Conservation (phyloP, 2,329 filamentous ascomycete genomes). For the Xylaria sp. region DNA sequence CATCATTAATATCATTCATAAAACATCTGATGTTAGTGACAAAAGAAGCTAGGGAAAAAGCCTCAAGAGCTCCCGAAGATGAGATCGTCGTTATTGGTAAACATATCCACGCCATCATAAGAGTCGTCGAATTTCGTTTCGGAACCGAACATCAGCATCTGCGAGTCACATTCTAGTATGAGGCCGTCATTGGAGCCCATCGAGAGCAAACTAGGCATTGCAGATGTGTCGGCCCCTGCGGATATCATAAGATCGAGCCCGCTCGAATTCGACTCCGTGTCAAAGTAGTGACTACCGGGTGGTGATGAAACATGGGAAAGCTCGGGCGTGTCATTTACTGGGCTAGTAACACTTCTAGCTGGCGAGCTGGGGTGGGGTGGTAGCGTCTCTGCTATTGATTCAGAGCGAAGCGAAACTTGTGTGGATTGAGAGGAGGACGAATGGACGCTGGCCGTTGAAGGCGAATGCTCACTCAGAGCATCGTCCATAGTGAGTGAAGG, state of each 20-base stretch:
- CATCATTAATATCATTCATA: constrained; percentile 7
- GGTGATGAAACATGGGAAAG: constrained; percentile 71
- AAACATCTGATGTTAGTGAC: constrained; percentile 1
- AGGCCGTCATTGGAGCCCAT: constrained; percentile 57
- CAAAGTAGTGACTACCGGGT: constrained; percentile 59
- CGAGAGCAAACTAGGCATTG: constrained; percentile 47
- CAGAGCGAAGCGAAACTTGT: constrained; percentile 50
- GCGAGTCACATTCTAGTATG: constrained; percentile 58
- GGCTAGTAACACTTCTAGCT: constrained; percentile 60
- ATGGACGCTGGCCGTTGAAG: constrained; percentile 56
- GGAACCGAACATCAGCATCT: constrained; percentile 58
- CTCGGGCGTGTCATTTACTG: constrained; percentile 67
- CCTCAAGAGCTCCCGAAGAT: constrained; percentile 57
- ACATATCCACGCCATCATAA: constrained; percentile 61
- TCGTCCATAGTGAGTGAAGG: constrained; percentile 47
- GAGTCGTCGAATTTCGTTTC: constrained; percentile 64
- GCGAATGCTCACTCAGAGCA: constrained; percentile 52
- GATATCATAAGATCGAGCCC: constrained; percentile 47
- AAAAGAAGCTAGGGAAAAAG: not conserved
- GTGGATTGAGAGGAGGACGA: constrained; percentile 58
- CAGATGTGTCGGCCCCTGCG: constrained; percentile 46
- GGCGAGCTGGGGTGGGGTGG: constrained; percentile 41
- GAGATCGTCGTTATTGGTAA: constrained; percentile 61
- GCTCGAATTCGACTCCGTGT: constrained; percentile 56
- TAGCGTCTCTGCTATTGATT: constrained; percentile 51